These are phyloP conservation scores for Fusarium nurragi DNA, from an alignment of 2,329 filamentous ascomycete genomes.

Conservation along the genomic window DNA sequence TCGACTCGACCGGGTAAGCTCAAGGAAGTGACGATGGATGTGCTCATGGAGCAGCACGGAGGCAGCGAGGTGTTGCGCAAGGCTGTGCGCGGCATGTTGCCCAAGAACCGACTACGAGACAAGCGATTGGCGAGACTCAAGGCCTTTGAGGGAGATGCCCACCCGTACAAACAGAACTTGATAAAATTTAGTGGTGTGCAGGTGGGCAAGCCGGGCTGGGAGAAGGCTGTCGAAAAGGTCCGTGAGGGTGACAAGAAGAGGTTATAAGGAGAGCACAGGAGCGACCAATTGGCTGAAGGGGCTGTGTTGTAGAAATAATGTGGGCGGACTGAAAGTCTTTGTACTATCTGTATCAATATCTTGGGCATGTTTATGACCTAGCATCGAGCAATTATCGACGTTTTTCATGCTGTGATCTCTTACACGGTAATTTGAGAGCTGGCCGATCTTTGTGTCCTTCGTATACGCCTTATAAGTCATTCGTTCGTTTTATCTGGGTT, in stretches of 20 bases:
- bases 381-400: slow-evolving; percentile 40
- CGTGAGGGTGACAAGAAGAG: slow-evolving; percentile 60
- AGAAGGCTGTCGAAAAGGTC: slow-evolving; percentile 60
- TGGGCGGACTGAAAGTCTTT: slow-evolving; percentile 40
- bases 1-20: slow-evolving; percentile 89
- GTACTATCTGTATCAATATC: slow-evolving; percentile 49
- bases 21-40: slow-evolving; percentile 91
- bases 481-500: not conserved
- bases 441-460: not conserved
- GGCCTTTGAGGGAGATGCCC: slow-evolving; percentile 90
- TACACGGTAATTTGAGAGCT: not conserved
- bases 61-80: slow-evolving; percentile 90
- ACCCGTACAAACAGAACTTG: slow-evolving; percentile 92
- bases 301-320: slow-evolving; percentile 28
- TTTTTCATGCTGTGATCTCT: slow-evolving; percentile 5
- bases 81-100: slow-evolving; percentile 96
- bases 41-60: slow-evolving; percentile 92
- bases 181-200: slow-evolving; percentile 73
- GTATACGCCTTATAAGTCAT: not conserved
- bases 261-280: slow-evolving; percentile 53
- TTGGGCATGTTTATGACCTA: slow-evolving; percentile 44
- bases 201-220: slow-evolving; percentile 65
- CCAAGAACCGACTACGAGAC: slow-evolving; percentile 93
- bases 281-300: not conserved
- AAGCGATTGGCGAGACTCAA: slow-evolving; percentile 88